Evolutionary conservation across 768 basidiomycete species (phyloP), one percentile per base, ranked within the genome.

Genomic region (Suillus fuscotomentosus): DNA sequence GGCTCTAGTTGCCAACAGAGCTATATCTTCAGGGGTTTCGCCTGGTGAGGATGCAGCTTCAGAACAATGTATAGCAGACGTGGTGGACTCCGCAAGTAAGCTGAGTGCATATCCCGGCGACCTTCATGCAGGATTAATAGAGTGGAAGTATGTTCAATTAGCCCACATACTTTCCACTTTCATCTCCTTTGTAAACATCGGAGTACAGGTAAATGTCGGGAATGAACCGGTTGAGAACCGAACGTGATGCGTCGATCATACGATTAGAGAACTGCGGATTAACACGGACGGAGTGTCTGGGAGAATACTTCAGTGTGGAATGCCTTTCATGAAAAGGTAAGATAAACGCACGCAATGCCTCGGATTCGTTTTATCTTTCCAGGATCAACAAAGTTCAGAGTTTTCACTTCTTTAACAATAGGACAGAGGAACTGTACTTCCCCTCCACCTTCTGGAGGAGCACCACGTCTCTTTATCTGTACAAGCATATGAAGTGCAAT

Each of bases 121-220:
- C 78, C 95, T 97, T 68, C 17, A 51, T 34, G 43, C 31, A 61
- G 20, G 13, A 60, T 20, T 38, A 60, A 34, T 62, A 59, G 60
- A 17, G 55, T 14, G 24, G 41, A 36, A n/a, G 57, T 43, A 42
- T 47, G 45, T n/a, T 61, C 9, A 60, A 42, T 14, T 36, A 15
- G 45, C 14, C 31, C 0, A 79, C 95, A 66, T 69, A 96, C 96
- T 95, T 98, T 76, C 97, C 97, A 68, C 94, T 95, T 66, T 99
- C 97, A 20, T 94, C 92, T 8, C 96, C 96, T 75, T 97, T 97
- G 79, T 97, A 99, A 27, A 98, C 95, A 68, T 99, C 97, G 4
- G 97, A 97, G 75, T 98, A 97, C 45, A 99, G 86, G 77, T 99
- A 98, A 36, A 98, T 95, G 74, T 99, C 97, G 43, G 97, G 97